Evolutionary conservation across 805 yeast species (phyloP).

Genomic region (Komagataella pseudopastoris): DNA sequence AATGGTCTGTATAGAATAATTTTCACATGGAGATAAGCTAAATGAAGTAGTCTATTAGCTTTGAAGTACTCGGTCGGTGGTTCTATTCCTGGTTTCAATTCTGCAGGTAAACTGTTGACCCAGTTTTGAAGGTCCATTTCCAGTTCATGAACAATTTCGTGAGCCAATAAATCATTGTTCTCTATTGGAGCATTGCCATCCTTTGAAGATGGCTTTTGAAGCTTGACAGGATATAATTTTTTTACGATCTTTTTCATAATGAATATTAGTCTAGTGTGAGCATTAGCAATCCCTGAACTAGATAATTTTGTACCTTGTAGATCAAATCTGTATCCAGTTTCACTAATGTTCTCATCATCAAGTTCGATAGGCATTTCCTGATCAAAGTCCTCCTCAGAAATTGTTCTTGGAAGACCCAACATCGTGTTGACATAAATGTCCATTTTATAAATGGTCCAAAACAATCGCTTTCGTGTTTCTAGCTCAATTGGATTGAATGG

Average conservation of each 20-base stretch:
- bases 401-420: conserved; percentile 71
- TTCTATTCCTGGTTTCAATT: conserved; percentile 56
- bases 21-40: conserved; percentile 65
- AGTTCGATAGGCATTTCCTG: conserved; percentile 77
- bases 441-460: conserved; percentile 85
- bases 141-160: conserved; percentile 38
- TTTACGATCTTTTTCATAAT: conserved; percentile 61
- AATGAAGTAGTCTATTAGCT: conserved; percentile 62
- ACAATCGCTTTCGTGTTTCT: conserved; percentile 73
- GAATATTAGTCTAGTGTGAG: conserved; percentile 64
- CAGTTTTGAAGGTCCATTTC: conserved; percentile 61
- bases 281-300: conserved; percentile 70
- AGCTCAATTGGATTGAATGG: conserved; percentile 63
- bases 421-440: conserved; percentile 82
- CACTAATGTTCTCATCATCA: conserved; percentile 78
- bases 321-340: conserved; percentile 32
- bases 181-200: conserved; percentile 11
- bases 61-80: conserved; percentile 55
- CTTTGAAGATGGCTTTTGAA: conserved; percentile 11
- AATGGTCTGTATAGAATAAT: conserved; percentile 79
- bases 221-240: conserved; percentile 62
- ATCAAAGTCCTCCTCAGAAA: conserved; percentile 69
- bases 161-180: conserved; percentile 19
- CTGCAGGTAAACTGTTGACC: conserved; percentile 58
- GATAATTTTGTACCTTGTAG: conserved; percentile 40